Evolutionary conservation across 495 filamentous ascomycete genomes (phyloP).

Genomic region (Staphylotrichum longicolle): DNA sequence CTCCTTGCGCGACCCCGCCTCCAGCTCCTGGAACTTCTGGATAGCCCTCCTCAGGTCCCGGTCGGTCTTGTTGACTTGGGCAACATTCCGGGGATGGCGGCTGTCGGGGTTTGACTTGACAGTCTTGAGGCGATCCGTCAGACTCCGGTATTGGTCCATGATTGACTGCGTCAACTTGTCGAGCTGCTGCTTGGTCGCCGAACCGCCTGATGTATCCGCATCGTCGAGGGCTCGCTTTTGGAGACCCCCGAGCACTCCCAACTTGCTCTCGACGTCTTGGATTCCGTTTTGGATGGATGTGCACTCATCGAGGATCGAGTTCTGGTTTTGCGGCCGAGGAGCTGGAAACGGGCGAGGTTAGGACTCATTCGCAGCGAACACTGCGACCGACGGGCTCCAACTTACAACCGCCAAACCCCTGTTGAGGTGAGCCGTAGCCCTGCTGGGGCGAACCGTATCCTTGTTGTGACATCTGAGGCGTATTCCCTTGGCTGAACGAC

Average conservation of each 20-base stretch:
- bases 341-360: not conserved
- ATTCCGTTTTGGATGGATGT: constrained; percentile 72
- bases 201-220: constrained; percentile 51
- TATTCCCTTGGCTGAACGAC: constrained; percentile 38
- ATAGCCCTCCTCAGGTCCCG: constrained; percentile 75
- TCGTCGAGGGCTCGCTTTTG: constrained; percentile 61
- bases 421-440: constrained; percentile 16
- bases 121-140: constrained; percentile 69
- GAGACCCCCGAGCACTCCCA: constrained; percentile 56
- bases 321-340: constrained; percentile 49
- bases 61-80: constrained; percentile 77
- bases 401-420: constrained; percentile 40
- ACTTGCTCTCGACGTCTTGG: constrained; percentile 65
- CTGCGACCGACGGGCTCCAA: constrained; percentile 34
- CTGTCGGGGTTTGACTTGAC: constrained; percentile 78
- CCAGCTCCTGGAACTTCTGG: constrained; percentile 72
- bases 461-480: constrained; percentile 12
- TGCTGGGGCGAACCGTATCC: constrained; percentile 9
- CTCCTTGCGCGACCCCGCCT: constrained; percentile 71
- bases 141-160: constrained; percentile 72
- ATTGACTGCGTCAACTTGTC: constrained; percentile 64
- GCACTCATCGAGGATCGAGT: constrained; percentile 79
- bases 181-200: constrained; percentile 55
- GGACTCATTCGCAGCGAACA: not conserved
- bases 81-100: constrained; percentile 63